These are phyloP conservation scores for Aspergillus pseudoglaucus DNA, from an alignment of 2,329 filamentous ascomycete species.

Conservation along the genomic window DNA sequence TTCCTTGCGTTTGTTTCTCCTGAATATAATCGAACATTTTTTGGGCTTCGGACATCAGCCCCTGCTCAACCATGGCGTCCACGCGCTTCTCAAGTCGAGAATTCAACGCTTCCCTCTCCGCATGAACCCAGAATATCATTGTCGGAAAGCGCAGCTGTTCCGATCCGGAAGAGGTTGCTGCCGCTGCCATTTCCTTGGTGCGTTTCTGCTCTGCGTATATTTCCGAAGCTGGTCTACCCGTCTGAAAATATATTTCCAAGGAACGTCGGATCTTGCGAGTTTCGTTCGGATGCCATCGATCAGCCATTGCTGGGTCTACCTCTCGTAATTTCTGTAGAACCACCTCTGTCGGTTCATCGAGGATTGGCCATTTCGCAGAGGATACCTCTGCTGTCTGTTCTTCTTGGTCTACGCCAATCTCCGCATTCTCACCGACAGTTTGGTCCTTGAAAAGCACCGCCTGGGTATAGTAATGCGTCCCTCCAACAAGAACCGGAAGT, in stretches of 20 bases:
- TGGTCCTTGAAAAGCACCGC: conserved; percentile 74
- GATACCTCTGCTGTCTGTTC: conserved; percentile 14
- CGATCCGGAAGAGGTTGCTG: conserved; percentile 9
- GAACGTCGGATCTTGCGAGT: conserved; percentile 82
- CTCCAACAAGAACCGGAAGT: conserved; percentile 84
- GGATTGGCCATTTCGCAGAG: conserved; percentile 56
- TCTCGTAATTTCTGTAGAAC: conserved; percentile 67
- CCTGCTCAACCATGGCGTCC: conserved; percentile 70
- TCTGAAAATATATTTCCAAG: conserved; percentile 81
- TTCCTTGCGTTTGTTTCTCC: conserved; percentile 42
- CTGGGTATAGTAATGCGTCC: conserved; percentile 93
- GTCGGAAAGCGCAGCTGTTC: conserved; percentile 48
- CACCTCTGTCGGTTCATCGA: conserved; percentile 63
- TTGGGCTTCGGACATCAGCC: conserved; percentile 58
- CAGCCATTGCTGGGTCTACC: conserved; percentile 84
- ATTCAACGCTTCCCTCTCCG: conserved; percentile 61
- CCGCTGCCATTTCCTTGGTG: conserved; percentile 17
- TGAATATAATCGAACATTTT: conserved; percentile 46
- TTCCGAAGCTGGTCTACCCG: conserved; percentile 73
- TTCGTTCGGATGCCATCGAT: conserved; percentile 90
- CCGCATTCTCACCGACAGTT: conserved; percentile 43
- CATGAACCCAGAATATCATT: conserved; percentile 81
- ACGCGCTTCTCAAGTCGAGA: conserved; percentile 69
- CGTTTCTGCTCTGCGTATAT: conserved; percentile 72
- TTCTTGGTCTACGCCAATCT: conserved; percentile 18